Evolutionary conservation across 371 early-diverging fungal species (phyloP).

Genomic region (Mortierella sp.): DNA sequence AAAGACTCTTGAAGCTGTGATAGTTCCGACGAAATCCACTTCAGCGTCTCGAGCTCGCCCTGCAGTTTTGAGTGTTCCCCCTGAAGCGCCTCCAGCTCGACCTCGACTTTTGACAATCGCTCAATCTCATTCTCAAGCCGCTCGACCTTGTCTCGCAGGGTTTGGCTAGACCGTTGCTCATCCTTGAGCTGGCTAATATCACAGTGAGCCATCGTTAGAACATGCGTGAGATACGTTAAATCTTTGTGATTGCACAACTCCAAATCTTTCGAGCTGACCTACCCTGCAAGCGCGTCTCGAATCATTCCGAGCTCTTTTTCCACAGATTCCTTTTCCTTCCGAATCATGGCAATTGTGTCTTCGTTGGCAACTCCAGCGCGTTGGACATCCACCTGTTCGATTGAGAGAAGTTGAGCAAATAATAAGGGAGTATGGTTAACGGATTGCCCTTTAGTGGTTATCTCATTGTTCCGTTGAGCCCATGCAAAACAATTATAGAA

Average conservation of each 20-base stretch:
- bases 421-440: neutral
- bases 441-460: neutral
- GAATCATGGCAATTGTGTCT: slow-evolving; percentile 48
- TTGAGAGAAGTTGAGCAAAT: neutral
- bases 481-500: neutral
- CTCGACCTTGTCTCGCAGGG: slow-evolving; percentile 27
- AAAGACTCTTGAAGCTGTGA: slow-evolving; percentile 43
- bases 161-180: slow-evolving; percentile 32
- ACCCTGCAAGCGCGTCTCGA: slow-evolving; percentile 55
- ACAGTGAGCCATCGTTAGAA: neutral
- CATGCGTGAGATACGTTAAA: too few species aligned
- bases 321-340: slow-evolving; percentile 44
- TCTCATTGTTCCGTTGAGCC: neutral
- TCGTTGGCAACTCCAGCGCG: slow-evolving; percentile 55
- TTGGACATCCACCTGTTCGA: slow-evolving; percentile 38
- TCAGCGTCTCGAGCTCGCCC: slow-evolving; percentile 47
- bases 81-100: slow-evolving; percentile 32
- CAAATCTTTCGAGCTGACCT: neutral
- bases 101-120: slow-evolving; percentile 39
- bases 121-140: slow-evolving; percentile 38
- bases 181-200: slow-evolving; percentile 40
- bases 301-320: slow-evolving; percentile 49
- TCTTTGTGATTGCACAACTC: neutral
- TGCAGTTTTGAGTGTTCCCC: slow-evolving; percentile 36
- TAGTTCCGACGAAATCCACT: slow-evolving; percentile 46